A percentile compares a stretch with the other conserved stretches of the same genome.
These are phyloP conservation scores for Aspergillus pseudoterreus DNA, from an alignment of 2,329 filamentous ascomycete species.

Conservation along the genomic window DNA sequence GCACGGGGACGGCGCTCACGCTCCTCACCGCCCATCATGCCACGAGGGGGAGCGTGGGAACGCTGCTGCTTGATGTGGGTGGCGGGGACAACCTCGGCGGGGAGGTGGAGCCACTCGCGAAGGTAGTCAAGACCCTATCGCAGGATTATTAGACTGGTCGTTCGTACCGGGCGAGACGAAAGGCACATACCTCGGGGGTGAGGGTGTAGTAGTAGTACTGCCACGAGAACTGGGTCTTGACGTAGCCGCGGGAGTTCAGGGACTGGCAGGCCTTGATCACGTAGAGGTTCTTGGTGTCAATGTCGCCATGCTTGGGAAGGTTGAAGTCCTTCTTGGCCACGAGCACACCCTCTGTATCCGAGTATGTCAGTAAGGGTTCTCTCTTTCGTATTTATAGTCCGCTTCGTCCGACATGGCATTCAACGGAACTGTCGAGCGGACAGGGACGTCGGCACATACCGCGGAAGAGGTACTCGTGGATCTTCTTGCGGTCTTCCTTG, in stretches of 20 bases:
- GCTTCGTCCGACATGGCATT: conserved; percentile 2
- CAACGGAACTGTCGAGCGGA: conserved; percentile 1
- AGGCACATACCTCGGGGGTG: conserved; percentile 68
- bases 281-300: conserved; percentile 99
- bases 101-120: conserved; percentile 99
- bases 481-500: conserved; percentile 99
- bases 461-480: conserved; percentile 99
- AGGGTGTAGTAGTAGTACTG: conserved; percentile 99
- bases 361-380: conserved; percentile 13
- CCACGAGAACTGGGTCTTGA: conserved; percentile 99
- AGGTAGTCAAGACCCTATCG: conserved; percentile 91
- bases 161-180: background rate
- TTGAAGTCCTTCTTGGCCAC: conserved; percentile 99
- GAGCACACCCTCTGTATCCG: conserved; percentile 66
- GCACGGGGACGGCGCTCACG: conserved; percentile 78
- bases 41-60: conserved; percentile 94
- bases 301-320: conserved; percentile 93
- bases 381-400: conserved; percentile 6
- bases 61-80: conserved; percentile 99
- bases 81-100: conserved; percentile 97
- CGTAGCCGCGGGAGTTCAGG: conserved; percentile 92
- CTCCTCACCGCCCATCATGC: conserved; percentile 90
- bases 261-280: conserved; percentile 99
- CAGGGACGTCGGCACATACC: conserved; percentile 51
- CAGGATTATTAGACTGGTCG: conserved; percentile 3